phyloP scores from a whole-genome alignment of 345 rosid genomes.

The Camelina neglecta region DNA sequence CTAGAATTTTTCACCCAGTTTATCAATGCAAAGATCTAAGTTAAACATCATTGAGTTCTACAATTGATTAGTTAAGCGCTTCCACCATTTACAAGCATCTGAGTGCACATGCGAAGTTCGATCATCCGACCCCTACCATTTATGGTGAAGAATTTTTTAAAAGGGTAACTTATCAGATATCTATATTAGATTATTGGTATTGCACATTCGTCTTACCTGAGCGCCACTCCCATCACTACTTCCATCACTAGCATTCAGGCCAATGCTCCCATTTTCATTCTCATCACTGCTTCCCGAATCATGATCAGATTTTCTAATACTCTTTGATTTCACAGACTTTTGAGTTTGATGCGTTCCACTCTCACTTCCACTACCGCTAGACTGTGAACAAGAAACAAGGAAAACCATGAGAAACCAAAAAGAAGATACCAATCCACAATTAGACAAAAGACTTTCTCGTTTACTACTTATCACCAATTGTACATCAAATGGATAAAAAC shows the following conservation, averaged over 20 bases:
- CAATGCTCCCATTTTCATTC: constrained; percentile 58
- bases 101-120: constrained; percentile 31
- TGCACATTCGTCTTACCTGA: constrained; percentile 57
- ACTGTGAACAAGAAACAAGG: constrained; percentile 51
- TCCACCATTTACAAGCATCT: constrained; percentile 32
- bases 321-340: constrained; percentile 58
- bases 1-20: constrained; percentile 13
- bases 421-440: constrained; percentile 22
- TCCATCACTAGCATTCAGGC: constrained; percentile 56
- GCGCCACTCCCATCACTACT: constrained; percentile 81
- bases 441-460: constrained; percentile 18
- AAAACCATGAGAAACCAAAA: constrained; percentile 27
- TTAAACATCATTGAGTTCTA: constrained; percentile 26
- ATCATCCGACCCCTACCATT: constrained; percentile 34
- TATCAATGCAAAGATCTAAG: constrained; percentile 17
- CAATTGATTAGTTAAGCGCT: constrained; percentile 19
- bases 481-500: constrained; percentile 1
- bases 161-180: constrained; percentile 3
- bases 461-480: constrained; percentile 7
- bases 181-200: constrained; percentile 16
- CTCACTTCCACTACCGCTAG: constrained; percentile 84
- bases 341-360: constrained; percentile 66
- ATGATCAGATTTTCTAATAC: constrained; percentile 51
- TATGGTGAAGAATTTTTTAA: constrained; percentile 17
- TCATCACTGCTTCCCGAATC: constrained; percentile 58